Conservation (phyloP, 108 stramenopile genomes). For the Skeletonema tropicum region DNA sequence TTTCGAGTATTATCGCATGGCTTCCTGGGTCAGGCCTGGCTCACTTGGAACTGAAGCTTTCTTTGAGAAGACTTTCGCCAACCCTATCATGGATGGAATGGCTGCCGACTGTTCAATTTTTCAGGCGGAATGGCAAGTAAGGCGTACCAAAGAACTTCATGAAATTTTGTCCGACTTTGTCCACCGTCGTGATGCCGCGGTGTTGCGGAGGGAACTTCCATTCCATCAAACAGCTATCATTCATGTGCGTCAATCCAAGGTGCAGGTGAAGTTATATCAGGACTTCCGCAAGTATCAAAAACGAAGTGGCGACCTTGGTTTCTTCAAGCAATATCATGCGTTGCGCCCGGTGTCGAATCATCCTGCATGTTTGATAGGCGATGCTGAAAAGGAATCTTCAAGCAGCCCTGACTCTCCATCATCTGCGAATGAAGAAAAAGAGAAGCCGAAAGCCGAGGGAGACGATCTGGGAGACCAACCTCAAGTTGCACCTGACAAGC, state of each 20-base stretch:
- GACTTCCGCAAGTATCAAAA: constrained; percentile 45
- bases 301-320: constrained; percentile 38
- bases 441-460: neutral
- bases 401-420: constrained; percentile 4
- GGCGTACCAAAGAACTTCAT: constrained; percentile 37
- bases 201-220: constrained; percentile 58
- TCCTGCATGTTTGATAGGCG: constrained; percentile 48
- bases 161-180: constrained; percentile 52
- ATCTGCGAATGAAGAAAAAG: neutral
- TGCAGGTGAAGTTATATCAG: constrained; percentile 60
- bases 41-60: constrained; percentile 51
- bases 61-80: constrained; percentile 53
- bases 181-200: constrained; percentile 59
- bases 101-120: constrained; percentile 37
- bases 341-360: constrained; percentile 69
- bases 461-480: neutral
- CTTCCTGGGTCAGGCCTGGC: constrained; percentile 59
- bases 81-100: constrained; percentile 66
- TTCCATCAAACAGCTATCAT: constrained; percentile 67
- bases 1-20: constrained; percentile 69
- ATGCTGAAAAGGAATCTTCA: constrained; percentile 4
- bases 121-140: constrained; percentile 38
- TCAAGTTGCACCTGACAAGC: constrained; percentile 32
- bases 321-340: constrained; percentile 56
- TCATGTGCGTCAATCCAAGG: constrained; percentile 65